Conservation (phyloP, 1,284 basidiomycete species). For the Cryptococcus depauperatus region DNA sequence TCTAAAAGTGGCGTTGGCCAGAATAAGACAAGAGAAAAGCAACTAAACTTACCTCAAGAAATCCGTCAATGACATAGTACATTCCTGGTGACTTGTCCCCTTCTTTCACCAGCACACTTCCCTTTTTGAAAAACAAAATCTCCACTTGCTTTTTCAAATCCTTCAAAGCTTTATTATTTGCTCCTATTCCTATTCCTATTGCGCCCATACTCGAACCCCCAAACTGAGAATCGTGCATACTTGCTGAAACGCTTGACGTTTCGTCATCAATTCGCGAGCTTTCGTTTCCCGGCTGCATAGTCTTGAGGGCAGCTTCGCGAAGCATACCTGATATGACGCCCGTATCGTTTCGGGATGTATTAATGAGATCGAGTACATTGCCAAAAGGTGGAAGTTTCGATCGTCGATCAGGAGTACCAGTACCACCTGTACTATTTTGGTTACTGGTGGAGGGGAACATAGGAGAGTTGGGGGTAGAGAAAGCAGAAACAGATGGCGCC, state of each 20-base stretch:
- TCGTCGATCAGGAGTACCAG: conserved; percentile 51
- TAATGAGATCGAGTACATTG: conserved; percentile 64
- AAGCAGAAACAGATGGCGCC: conserved; percentile 28
- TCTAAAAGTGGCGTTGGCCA: too few species aligned
- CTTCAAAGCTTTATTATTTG: conserved; percentile 45
- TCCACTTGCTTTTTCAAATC: conserved; percentile 91
- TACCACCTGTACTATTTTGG: conserved; percentile 1
- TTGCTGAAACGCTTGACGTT: conserved; percentile 48
- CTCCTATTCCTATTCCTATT: conserved; percentile 3
- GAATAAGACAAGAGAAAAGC: neutral
- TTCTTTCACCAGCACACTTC: conserved; percentile 75
- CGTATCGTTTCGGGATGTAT: conserved; percentile 38
- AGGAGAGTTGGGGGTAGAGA: conserved; percentile 40
- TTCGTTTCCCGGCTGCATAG: conserved; percentile 63
- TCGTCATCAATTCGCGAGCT: conserved; percentile 49
- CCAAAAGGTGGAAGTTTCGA: conserved; percentile 56
- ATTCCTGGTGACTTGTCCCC: conserved; percentile 72
- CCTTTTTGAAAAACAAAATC: conserved; percentile 84
- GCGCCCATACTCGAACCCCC: conserved; percentile 5
- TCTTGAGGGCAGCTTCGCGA: conserved; percentile 49
- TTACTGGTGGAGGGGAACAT: conserved; percentile 36
- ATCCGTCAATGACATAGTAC: conserved; percentile 97
- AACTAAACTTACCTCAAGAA: conserved; percentile 64
- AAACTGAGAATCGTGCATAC: conserved; percentile 48
- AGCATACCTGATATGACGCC: conserved; percentile 54